Evolutionary conservation across 495 filamentous ascomycete genomes (phyloP).

Genomic region (Aspergillus kassunensis): DNA sequence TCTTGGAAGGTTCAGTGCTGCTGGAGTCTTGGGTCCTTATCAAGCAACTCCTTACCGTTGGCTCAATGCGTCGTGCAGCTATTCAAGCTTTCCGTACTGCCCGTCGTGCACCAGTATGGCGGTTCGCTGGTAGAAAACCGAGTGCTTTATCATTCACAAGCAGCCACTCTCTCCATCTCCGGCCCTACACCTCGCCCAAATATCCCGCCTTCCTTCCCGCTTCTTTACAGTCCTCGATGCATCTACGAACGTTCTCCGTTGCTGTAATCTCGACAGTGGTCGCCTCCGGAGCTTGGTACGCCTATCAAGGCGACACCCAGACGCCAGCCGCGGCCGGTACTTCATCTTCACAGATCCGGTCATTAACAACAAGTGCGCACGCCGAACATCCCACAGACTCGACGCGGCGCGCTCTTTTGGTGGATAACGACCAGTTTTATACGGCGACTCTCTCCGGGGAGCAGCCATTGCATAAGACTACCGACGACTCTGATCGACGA

Average conservation of each 20-base stretch:
- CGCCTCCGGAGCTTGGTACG: constrained; percentile 63
- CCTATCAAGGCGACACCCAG: constrained; percentile 46
- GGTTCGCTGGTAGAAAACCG: constrained; percentile 43
- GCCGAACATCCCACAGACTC: constrained; percentile 29
- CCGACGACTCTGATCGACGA: constrained; percentile 73
- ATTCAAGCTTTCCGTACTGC: constrained; percentile 59
- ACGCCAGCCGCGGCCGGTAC: constrained; percentile 19
- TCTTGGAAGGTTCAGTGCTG: constrained; percentile 10
- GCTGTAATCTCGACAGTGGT: constrained; percentile 59
- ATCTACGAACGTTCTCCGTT: constrained; percentile 58
- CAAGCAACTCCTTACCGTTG: background rate
- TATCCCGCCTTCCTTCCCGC: constrained; percentile 32
- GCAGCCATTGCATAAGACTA: constrained; percentile 79
- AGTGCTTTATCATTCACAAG: constrained; percentile 41
- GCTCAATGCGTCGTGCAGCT: constrained; percentile 62
- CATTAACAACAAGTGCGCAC: constrained; percentile 29
- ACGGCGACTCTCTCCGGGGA: constrained; percentile 76
- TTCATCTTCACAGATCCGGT: constrained; percentile 20
- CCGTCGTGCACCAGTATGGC: constrained; percentile 54
- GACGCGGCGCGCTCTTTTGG: constrained; percentile 53
- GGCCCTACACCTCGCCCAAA: constrained; percentile 38
- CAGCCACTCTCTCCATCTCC: constrained; percentile 44
- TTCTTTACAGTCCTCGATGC: constrained; percentile 55
- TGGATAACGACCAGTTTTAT: constrained; percentile 80
- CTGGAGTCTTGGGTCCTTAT: constrained; percentile 9